Percentiles rank a stretch among this genome's conserved stretches.
Conservation (phyloP, 805 yeast genomes). For the Wickerhamiella brachini region DNA sequence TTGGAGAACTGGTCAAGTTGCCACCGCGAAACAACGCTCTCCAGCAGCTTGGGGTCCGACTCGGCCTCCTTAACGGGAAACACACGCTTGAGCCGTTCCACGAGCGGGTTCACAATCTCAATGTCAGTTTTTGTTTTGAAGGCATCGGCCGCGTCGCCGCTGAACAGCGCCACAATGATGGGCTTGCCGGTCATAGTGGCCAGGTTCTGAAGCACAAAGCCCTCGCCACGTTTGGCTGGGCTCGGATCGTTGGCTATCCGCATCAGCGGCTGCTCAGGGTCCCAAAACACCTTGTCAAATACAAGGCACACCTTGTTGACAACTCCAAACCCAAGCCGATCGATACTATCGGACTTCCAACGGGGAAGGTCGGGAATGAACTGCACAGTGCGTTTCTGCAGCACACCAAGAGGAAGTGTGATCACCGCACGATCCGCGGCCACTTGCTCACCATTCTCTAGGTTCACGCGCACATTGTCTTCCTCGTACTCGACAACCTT, state of each 20-base stretch:
- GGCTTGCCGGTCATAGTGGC: constrained; percentile 25
- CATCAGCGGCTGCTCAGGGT: constrained; percentile 21
- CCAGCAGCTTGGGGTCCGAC: constrained; percentile 20
- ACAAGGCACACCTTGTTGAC: constrained; percentile 28
- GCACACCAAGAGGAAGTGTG: constrained; percentile 30
- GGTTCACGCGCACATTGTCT: constrained; percentile 22
- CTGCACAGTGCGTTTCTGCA: constrained; percentile 26
- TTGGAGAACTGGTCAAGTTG: constrained; percentile 60
- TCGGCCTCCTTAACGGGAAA: constrained; percentile 15
- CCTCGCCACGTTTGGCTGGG: constrained; percentile 23
- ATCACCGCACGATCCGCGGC: constrained; percentile 27
- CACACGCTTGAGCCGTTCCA: constrained; percentile 19
- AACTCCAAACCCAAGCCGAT: constrained; percentile 28
- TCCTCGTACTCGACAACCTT: constrained; percentile 26
- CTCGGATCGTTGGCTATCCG: constrained; percentile 19
- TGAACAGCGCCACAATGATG: constrained; percentile 27
- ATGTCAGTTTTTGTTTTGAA: constrained; percentile 23
- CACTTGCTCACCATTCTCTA: constrained; percentile 30
- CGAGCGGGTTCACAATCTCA: constrained; percentile 24
- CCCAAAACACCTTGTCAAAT: constrained; percentile 29
- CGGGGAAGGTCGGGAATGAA: constrained; percentile 31
- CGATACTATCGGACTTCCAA: constrained; percentile 28
- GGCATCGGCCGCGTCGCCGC: constrained; percentile 27
- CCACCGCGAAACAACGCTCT: constrained; percentile 52
- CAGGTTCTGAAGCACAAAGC: constrained; percentile 28